Evolutionary conservation across 1,284 basidiomycete genomes (phyloP), one percentile per base, ranked within the genome.

Genomic region (Pseudozyma pruni): DNA sequence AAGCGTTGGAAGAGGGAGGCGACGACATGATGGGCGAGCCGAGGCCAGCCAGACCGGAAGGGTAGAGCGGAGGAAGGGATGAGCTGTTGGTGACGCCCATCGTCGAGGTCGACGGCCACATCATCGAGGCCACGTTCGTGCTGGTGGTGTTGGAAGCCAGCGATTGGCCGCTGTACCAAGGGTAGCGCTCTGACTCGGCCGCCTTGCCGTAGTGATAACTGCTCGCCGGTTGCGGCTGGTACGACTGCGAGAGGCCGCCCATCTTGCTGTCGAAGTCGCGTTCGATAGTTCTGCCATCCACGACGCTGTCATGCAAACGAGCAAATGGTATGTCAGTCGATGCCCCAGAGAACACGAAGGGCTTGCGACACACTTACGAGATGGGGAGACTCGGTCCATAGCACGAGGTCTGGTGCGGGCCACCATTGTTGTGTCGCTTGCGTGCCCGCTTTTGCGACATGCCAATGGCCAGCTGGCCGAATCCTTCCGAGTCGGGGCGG

Each of bases 401-500:
- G 55, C 69, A 72, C 1, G 63, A 67, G 0, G 69, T 72, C 48
- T 72, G 69, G 17, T 72, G 69, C 6, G 62, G 59, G 0, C 60
- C 58, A 20, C 59, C 59, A 16, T 72, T 72, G 42, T 67, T 67
- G 47, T 63, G 63, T 14, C 69, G 58, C 43, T 70, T 70, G 9
- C 67, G 58, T 9, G 56, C 60, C 1, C 67, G 38, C 45, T 70
- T 70, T 23, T 59, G 67, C 37, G 67, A 56, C 55, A 57, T 54
- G 11, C 67, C 67, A 27, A 70, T 64, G 0, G 56, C 67, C 19
- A 70, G 49, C 45, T 70, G 67, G 10, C 73, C 73, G 29, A 64
- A 75, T 0, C 73, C 73, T n/a, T 59, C 56, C 31, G 72, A 60
- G 46, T 68, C 61, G 2, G 73, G 73, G 22, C 61, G 55, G 23